phyloP scores from a whole-genome alignment of 1,284 basidiomycete species.

The Leucoagaricus sp. region DNA sequence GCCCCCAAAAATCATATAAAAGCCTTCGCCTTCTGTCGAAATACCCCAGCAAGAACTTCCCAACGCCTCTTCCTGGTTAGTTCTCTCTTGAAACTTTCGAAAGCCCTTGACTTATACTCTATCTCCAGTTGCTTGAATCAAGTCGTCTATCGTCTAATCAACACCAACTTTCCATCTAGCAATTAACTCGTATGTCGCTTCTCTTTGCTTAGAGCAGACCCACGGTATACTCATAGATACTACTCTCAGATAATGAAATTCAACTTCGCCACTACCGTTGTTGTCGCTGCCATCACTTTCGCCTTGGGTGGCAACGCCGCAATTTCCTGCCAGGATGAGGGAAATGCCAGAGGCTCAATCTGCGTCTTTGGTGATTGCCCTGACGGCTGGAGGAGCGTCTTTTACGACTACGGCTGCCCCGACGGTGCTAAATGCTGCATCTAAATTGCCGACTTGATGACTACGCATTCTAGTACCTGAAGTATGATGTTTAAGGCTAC shows the following conservation, averaged over 20 bases:
- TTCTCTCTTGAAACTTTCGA: not conserved
- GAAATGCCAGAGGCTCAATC: not conserved
- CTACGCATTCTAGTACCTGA: too few species aligned
- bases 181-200: not conserved
- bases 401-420: constrained; percentile 4
- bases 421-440: constrained; percentile 4
- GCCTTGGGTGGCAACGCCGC: constrained; percentile 1
- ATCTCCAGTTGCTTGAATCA: not conserved
- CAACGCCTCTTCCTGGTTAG: not conserved
- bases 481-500: too few species aligned
- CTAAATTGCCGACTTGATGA: too few species aligned
- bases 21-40: not conserved
- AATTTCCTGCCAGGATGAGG: constrained; percentile 2
- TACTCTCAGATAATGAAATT: constrained; percentile 1
- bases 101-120: not conserved
- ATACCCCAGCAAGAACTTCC: not conserved
- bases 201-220: too few species aligned
- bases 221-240: not conserved
- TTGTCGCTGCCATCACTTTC: constrained; percentile 1
- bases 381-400: not conserved
- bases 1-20: not conserved
- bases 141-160: too few species aligned
- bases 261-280: not conserved
- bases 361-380: constrained; percentile 9
- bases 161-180: not conserved